phyloP scores from a whole-genome alignment of 2,329 filamentous ascomycete genomes.

The Aureobasidium subglaciale region DNA sequence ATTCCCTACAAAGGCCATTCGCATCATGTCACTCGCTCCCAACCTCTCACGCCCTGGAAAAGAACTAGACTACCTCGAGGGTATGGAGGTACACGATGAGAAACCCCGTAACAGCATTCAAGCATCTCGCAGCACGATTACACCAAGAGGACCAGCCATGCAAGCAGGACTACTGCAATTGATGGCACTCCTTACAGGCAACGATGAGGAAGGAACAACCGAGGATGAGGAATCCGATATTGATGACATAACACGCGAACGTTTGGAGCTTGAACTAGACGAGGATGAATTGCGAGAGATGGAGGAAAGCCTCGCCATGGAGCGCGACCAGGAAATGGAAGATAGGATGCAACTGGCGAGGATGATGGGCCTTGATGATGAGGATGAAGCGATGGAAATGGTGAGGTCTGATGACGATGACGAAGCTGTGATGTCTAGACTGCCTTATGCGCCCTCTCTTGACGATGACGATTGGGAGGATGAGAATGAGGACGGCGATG shows the following conservation, averaged over 20 bases:
- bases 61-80: not conserved
- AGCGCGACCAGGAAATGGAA: not conserved
- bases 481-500: not conserved
- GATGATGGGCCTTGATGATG: constrained; percentile 11
- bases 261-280: not conserved
- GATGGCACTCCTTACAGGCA: constrained; percentile 15
- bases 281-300: not conserved
- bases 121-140: not conserved
- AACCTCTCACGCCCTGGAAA: constrained; percentile 7
- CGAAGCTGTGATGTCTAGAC: not conserved
- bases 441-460: not conserved
- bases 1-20: constrained; percentile 36
- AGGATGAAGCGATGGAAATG: constrained; percentile 5
- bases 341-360: not conserved
- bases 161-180: constrained; percentile 15
- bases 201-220: constrained; percentile 4
- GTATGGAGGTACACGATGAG: not conserved
- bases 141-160: not conserved
- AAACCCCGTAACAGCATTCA: not conserved
- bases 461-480: not conserved
- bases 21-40: constrained; percentile 33
- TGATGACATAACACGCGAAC: not conserved
- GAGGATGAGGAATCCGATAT: not conserved
- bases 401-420: constrained; percentile 14
- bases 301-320: not conserved